These are phyloP conservation scores for Polyporus tsugae DNA, from an alignment of 1,284 basidiomycete species.

Conservation along the genomic window DNA sequence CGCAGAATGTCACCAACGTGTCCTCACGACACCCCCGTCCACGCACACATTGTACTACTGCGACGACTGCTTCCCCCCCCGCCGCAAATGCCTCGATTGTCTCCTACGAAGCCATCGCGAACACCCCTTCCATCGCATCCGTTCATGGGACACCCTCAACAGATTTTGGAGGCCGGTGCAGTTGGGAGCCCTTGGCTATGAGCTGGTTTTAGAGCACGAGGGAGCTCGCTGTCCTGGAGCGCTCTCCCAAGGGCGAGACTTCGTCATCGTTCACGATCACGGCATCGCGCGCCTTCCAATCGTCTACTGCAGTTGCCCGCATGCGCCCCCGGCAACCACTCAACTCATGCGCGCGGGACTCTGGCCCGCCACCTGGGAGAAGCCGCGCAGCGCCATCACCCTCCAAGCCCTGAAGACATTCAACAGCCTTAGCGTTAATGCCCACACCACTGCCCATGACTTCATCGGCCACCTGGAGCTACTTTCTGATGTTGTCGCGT, in stretches of 20 bases:
- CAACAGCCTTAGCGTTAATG: not conserved
- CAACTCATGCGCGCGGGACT: not conserved
- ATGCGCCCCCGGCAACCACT: not conserved
- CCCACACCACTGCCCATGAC: not conserved
- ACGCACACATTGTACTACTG: not conserved
- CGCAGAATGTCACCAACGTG: not conserved
- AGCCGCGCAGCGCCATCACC: not conserved
- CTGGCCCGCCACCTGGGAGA: conserved; percentile 1
- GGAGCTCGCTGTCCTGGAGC: not conserved
- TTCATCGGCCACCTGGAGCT: not conserved
- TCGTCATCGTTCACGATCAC: not conserved
- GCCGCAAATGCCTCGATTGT: not conserved
- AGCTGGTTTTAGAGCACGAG: not conserved
- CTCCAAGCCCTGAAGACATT: not conserved
- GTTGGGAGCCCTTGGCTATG: not conserved
- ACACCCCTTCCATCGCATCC: not conserved
- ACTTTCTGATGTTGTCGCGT: not conserved
- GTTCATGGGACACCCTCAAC: not conserved
- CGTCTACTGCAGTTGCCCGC: not conserved
- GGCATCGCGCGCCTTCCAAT: not conserved
- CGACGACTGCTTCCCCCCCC: not conserved
- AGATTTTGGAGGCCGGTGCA: not conserved
- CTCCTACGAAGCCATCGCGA: not conserved
- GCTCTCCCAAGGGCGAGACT: not conserved
- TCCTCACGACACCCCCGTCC: too few species aligned